These are phyloP conservation scores for Boletus rubroflammeus DNA, from an alignment of 768 basidiomycete genomes.

Conservation along the genomic window DNA sequence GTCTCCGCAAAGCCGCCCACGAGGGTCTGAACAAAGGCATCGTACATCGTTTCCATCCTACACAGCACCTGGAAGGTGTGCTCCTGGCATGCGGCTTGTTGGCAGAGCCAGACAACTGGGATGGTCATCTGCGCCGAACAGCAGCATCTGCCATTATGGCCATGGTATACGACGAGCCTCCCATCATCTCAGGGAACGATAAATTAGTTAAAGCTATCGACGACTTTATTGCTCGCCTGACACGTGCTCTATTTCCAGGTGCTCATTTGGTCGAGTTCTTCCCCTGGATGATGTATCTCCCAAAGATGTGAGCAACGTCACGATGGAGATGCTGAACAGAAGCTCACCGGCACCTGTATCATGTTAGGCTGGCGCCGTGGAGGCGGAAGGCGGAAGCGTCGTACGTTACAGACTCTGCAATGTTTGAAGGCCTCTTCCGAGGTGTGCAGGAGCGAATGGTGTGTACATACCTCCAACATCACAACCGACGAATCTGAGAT, in stretches of 20 bases:
- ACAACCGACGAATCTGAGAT: not conserved
- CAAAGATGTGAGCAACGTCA: constrained; percentile 8
- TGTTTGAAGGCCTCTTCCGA: not conserved
- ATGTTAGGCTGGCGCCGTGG: constrained; percentile 3
- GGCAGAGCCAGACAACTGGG: constrained; percentile 27
- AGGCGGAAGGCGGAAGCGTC: not conserved
- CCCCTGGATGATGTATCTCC: constrained; percentile 32
- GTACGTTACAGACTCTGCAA: not conserved
- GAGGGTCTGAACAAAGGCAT: constrained; percentile 3
- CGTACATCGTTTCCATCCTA: constrained; percentile 1
- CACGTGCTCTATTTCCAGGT: constrained; percentile 35
- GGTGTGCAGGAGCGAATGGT: constrained; percentile 3
- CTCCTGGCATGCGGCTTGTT: constrained; percentile 25
- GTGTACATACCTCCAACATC: not conserved
- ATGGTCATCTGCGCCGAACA: constrained; percentile 28
- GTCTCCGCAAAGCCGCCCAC: constrained; percentile 8
- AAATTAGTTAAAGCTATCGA: constrained; percentile 7
- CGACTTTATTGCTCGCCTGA: constrained; percentile 27
- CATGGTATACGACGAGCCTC: constrained; percentile 21
- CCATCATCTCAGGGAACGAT: constrained; percentile 9
- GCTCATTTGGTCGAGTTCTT: constrained; percentile 37
- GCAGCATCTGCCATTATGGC: constrained; percentile 30
- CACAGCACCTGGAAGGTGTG: constrained; percentile 4
- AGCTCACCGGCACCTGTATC: not conserved
- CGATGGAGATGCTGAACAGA: too few species aligned